A percentile compares a stretch with the other conserved stretches of the same genome.
phyloP scores from a whole-genome alignment of 192 early-diverging fungal genomes.

The Funneliformis geosporum region DNA sequence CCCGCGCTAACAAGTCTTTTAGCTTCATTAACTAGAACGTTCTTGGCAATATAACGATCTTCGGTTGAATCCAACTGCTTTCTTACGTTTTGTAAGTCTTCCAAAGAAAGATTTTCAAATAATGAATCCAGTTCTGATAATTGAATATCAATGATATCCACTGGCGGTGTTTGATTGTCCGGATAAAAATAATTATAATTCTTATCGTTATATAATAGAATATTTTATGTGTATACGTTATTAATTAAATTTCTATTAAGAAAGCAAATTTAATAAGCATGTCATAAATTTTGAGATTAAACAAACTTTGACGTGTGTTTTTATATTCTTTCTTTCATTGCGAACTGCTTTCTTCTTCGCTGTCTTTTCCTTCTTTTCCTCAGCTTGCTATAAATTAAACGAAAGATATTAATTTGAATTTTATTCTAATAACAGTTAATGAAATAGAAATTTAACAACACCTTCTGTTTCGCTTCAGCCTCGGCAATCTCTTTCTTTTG shows the following conservation, averaged over 20 bases:
- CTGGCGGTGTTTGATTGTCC: slow-evolving; percentile 29
- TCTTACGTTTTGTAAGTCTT: slow-evolving; percentile 42
- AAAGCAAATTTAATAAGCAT: neutral
- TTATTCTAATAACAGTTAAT: neutral
- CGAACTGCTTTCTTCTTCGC: slow-evolving; percentile 55
- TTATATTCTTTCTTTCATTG: slow-evolving; percentile 77
- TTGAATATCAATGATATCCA: slow-evolving; percentile 40
- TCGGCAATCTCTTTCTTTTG: slow-evolving; percentile 22
- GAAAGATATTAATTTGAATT: neutral
- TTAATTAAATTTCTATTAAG: neutral
- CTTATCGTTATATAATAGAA: slow-evolving; percentile 8
- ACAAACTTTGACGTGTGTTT: slow-evolving; percentile 50
- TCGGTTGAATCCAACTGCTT: slow-evolving; percentile 35
- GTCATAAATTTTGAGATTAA: neutral
- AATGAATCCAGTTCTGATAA: slow-evolving; percentile 57
- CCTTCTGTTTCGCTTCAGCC: slow-evolving; percentile 41
- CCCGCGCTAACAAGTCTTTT: slow-evolving; percentile 38
- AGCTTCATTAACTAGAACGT: slow-evolving; percentile 35
- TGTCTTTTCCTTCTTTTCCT: slow-evolving; percentile 56
- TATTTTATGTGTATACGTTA: slow-evolving; percentile 1
- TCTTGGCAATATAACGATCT: slow-evolving; percentile 37
- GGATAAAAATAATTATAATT: slow-evolving; percentile 46
- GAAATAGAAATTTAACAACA: neutral
- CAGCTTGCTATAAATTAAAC: slow-evolving; percentile 33
- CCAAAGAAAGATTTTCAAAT: slow-evolving; percentile 52